phyloP scores from a whole-genome alignment of 2,329 filamentous ascomycete species.

The Fusarium euwallaceae region DNA sequence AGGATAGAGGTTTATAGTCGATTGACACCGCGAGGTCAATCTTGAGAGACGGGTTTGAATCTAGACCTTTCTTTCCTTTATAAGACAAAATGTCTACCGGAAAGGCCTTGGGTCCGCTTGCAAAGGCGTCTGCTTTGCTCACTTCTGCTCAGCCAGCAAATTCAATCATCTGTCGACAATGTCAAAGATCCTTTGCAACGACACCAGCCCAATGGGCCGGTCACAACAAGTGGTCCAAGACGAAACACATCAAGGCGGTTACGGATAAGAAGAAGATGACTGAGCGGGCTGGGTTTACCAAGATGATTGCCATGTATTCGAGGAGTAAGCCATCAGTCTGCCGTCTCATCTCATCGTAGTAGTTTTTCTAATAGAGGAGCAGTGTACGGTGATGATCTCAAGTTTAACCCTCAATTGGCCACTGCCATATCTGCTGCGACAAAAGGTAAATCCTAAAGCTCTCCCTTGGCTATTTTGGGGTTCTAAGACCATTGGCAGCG shows the following conservation, averaged over 20 bases:
- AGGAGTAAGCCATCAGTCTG: constrained; percentile 67
- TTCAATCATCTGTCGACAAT: constrained; percentile 59
- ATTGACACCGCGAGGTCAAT: constrained; percentile 27
- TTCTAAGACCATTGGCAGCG: constrained; percentile 54
- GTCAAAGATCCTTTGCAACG: constrained; percentile 63
- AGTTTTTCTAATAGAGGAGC: constrained; percentile 33
- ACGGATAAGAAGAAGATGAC: constrained; percentile 84
- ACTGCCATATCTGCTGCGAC: constrained; percentile 81
- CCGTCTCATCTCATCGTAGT: background rate
- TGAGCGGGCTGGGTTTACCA: constrained; percentile 75
- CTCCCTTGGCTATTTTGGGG: background rate
- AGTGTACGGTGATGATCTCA: constrained; percentile 83
- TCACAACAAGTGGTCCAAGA: constrained; percentile 96
- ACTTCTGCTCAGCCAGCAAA: constrained; percentile 15
- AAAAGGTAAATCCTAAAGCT: constrained; percentile 66
- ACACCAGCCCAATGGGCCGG: constrained; percentile 68
- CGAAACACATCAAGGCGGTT: constrained; percentile 93
- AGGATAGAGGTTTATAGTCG: background rate
- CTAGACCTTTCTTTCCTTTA: background rate
- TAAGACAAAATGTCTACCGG: constrained; percentile 33
- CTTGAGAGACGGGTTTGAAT: background rate
- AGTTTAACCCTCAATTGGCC: constrained; percentile 81
- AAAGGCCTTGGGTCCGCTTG: constrained; percentile 30
- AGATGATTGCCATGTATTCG: constrained; percentile 80
- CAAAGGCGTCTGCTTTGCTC: constrained; percentile 21